Percentiles rank a stretch among this genome's conserved stretches.
Evolutionary conservation across 129 eudicot species (phyloP).

Genomic region (Lactuca sativa): DNA sequence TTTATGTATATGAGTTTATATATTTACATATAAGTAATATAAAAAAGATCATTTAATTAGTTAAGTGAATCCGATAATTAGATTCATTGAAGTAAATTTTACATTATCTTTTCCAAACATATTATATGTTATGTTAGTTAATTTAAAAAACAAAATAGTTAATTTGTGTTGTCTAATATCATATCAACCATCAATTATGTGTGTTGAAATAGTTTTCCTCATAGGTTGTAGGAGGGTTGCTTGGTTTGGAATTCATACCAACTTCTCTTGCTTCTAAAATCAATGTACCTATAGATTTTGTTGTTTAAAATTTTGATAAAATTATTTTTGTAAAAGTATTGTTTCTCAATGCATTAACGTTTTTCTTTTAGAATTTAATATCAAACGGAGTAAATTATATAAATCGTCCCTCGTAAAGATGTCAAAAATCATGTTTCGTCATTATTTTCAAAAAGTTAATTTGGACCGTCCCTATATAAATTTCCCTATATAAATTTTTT

Average conservation of each 20-base stretch:
- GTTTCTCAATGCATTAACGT: background rate
- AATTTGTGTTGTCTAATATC: background rate
- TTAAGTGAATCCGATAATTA: too few relatives aligned
- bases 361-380: too few relatives aligned
- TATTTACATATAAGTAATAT: too few relatives aligned
- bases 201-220: background rate
- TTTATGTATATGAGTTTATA: background rate
- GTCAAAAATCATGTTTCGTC: too few relatives aligned
- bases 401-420: too few relatives aligned
- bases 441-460: too few relatives aligned
- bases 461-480: too few relatives aligned
- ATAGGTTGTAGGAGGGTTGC: background rate
- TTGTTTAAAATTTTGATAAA: background rate
- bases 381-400: too few relatives aligned
- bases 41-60: too few relatives aligned
- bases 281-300: background rate
- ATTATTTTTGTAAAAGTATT: background rate
- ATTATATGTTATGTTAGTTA: background rate
- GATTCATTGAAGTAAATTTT: background rate
- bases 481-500: too few relatives aligned
- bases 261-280: background rate
- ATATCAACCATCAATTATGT: background rate
- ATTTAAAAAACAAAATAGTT: too few relatives aligned
- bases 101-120: too few relatives aligned
- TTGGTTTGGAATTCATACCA: conserved; percentile 25